These are phyloP conservation scores for Alloteropsis semialata DNA, from an alignment of 176 grass and related monocot genomes.

Conservation along the genomic window DNA sequence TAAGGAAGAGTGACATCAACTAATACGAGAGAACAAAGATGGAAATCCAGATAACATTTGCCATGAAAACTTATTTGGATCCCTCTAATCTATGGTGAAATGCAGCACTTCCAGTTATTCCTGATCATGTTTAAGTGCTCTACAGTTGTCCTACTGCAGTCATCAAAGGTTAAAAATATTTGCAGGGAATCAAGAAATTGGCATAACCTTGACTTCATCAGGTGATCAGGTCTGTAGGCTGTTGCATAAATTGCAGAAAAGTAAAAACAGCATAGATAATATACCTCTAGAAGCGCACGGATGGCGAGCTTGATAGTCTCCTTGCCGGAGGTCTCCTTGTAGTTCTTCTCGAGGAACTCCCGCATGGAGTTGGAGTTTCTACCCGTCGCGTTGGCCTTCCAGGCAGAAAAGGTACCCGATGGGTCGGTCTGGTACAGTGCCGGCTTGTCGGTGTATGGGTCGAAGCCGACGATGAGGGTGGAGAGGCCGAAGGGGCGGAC, in stretches of 20 bases:
- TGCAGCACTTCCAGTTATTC: not conserved
- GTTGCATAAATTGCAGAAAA: not conserved
- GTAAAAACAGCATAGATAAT: not conserved
- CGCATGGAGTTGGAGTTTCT: slow-evolving; percentile 96
- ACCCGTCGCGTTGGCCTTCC: slow-evolving; percentile 96
- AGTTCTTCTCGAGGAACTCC: slow-evolving; percentile 98
- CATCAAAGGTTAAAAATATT: not conserved
- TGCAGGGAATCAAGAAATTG: not conserved
- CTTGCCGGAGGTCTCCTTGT: slow-evolving; percentile 89
- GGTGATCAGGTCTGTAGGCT: not conserved
- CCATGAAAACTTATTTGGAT: not conserved
- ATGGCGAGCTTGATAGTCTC: slow-evolving; percentile 96
- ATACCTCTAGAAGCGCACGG: slow-evolving; percentile 79
- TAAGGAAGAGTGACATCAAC: not conserved
- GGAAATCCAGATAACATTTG: not conserved
- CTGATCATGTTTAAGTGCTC: not conserved
- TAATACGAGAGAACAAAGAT: not conserved
- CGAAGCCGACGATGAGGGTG: slow-evolving; percentile 90
- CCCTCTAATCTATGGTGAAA: not conserved
- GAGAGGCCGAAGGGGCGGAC: slow-evolving; percentile 93
- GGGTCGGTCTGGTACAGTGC: slow-evolving; percentile 92
- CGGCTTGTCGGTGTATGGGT: slow-evolving; percentile 67
- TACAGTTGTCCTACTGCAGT: not conserved
- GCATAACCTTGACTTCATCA: not conserved
- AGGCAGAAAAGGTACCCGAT: slow-evolving; percentile 88